Percentiles rank a stretch among this genome's conserved stretches.
Evolutionary conservation across 129 eudicot genomes (phyloP).

Genomic region (Apium graveolens): DNA sequence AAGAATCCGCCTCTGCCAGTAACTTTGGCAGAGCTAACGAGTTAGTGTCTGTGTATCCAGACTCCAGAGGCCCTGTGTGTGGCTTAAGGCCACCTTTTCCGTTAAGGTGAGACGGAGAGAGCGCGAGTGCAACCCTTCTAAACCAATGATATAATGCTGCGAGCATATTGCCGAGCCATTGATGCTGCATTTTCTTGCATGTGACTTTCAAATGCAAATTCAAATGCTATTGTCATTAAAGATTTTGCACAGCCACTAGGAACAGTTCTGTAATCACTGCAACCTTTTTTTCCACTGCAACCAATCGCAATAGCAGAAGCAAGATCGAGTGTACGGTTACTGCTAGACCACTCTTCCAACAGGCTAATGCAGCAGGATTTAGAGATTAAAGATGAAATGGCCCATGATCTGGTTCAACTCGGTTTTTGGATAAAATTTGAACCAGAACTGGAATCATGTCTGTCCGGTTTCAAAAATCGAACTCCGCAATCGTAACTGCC

Average conservation of each 20-base stretch:
- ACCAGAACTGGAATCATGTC: too few relatives aligned
- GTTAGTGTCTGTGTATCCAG: conserved; percentile 49
- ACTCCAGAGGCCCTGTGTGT: conserved; percentile 45
- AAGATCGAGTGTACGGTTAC: conserved; percentile 83
- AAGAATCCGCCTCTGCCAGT: too few relatives aligned
- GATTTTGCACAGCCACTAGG: conserved; percentile 43
- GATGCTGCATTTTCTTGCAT: conserved; percentile 81
- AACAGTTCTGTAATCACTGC: conserved; percentile 27
- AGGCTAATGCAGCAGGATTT: too few relatives aligned
- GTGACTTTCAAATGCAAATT: conserved; percentile 89
- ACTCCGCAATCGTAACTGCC: too few relatives aligned
- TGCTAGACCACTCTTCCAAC: too few relatives aligned
- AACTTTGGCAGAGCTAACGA: conserved; percentile 65
- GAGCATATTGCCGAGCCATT: conserved; percentile 82
- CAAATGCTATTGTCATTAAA: conserved; percentile 84
- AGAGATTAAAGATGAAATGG: too few relatives aligned
- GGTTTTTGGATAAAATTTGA: too few relatives aligned
- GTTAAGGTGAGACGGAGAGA: conserved; percentile 62
- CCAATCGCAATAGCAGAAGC: conserved; percentile 89
- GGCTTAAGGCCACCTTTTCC: conserved; percentile 54
- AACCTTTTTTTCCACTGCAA: conserved; percentile 44
- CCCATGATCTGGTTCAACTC: too few relatives aligned
- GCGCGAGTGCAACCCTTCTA: conserved; percentile 83
- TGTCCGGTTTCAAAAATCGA: too few relatives aligned
- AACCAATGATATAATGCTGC: conserved; percentile 74